These are phyloP conservation scores for Nakazawaea wickerhamii DNA, from an alignment of 805 yeast species.

Conservation along the genomic window DNA sequence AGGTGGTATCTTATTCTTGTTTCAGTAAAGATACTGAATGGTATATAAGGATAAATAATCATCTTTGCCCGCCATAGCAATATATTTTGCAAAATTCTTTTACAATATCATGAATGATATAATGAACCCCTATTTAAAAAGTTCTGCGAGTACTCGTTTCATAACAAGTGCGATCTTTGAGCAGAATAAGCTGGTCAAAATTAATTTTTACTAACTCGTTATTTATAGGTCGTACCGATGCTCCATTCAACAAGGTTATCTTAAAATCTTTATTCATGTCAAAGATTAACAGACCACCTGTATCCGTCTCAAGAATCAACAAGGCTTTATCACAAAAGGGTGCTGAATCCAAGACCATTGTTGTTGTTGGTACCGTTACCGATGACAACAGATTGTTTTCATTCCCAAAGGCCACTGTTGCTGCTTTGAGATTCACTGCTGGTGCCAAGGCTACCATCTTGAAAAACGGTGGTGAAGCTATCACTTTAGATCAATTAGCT, in stretches of 20 bases:
- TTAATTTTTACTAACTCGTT: slow-evolving; percentile 25
- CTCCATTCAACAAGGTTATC: slow-evolving; percentile 97
- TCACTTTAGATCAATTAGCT: slow-evolving; percentile 99
- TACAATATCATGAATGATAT: too few relatives aligned
- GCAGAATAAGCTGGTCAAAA: slow-evolving; percentile 35
- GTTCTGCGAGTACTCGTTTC: slow-evolving; percentile 27
- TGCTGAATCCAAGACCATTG: slow-evolving; percentile 87
- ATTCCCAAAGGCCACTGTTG: slow-evolving; percentile 96
- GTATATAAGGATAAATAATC: slow-evolving; percentile 23
- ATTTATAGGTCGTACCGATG: slow-evolving; percentile 88
- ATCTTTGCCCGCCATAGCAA: slow-evolving; percentile 15
- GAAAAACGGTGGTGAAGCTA: slow-evolving; percentile 99
- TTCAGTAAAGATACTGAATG: slow-evolving; percentile 8
- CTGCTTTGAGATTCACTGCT: slow-evolving; percentile 99
- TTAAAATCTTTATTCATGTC: slow-evolving; percentile 93
- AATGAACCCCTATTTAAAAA: not conserved
- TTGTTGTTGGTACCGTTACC: slow-evolving; percentile 98
- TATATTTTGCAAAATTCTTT: too few relatives aligned
- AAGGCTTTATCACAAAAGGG: slow-evolving; percentile 64
- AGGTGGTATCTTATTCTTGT: too few relatives aligned
- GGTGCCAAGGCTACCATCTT: slow-evolving; percentile 96
- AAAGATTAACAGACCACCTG: slow-evolving; percentile 99
- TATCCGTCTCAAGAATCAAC: slow-evolving; percentile 86
- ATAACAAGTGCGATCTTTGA: slow-evolving; percentile 36
- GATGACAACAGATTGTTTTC: slow-evolving; percentile 93